Percentiles rank a stretch among this genome's conserved stretches.
Evolutionary conservation across 345 rosid species (phyloP).

Genomic region (Acer campestre): DNA sequence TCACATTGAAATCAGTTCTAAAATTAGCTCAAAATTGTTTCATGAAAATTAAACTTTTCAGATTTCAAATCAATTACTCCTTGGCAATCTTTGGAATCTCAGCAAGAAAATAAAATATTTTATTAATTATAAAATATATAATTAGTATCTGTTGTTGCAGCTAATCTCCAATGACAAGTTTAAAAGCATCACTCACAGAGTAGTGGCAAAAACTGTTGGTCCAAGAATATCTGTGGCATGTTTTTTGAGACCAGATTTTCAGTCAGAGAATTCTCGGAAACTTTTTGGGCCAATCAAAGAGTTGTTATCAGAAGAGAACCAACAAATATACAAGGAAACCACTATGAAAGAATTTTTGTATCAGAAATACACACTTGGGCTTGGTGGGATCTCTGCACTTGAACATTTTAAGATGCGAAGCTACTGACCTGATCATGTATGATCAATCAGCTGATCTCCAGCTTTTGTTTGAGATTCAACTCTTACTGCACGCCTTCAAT

Average conservation of each 20-base stretch:
- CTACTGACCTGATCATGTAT: no score
- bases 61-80: no score
- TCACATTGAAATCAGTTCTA: no score
- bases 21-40: no score
- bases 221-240: slow-evolving; percentile 29
- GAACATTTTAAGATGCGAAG: slow-evolving; percentile 34
- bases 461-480: no score
- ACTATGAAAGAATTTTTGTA: slow-evolving; percentile 30
- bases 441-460: no score
- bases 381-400: slow-evolving; percentile 33
- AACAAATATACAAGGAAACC: slow-evolving; percentile 36
- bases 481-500: no score
- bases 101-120: no score
- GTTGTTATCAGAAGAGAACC: slow-evolving; percentile 35
- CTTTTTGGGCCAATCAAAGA: slow-evolving; percentile 41
- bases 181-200: slow-evolving; percentile 29
- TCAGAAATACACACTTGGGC: slow-evolving; percentile 31
- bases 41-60: no score
- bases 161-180: slow-evolving; percentile 25
- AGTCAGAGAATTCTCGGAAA: slow-evolving; percentile 7
- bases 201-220: slow-evolving; percentile 17
- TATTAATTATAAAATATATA: no score
- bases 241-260: slow-evolving; percentile 6
- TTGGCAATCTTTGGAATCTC: no score
- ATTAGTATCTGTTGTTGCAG: neutral